Evolutionary conservation across 139 green algal genomes (phyloP), one percentile per base, ranked within the genome.

Genomic region (Gonium pectorale): DNA sequence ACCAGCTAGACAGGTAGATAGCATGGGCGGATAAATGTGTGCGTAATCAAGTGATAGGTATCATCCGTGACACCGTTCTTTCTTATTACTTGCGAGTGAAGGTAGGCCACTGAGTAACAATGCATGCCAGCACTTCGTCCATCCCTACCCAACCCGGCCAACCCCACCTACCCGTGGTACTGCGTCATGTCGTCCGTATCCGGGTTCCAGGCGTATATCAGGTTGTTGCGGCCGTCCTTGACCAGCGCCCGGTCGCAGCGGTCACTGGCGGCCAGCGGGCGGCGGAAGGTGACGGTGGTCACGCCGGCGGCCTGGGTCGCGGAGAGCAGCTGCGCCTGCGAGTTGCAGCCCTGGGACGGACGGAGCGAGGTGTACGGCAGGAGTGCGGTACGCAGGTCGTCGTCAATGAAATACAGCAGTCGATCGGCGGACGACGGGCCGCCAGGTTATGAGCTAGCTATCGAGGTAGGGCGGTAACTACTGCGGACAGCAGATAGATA

Each of bases 181-280:
- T 77, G 68, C 1, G 41, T 77, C 27, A 64, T 63, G 70, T 79
- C 70, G 27, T 35, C 24, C 5, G 35, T 81, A 54, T 51, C 37
- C 35, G 52, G 35, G 52, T 81, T 67, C 33, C 33, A 81, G 26
- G 72, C 72, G 51, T 56, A 67, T 21, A 81, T 67, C 6, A 81
- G 54, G 21, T 37, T 41, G 15, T 54, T 64, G 24, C n/a, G 22
- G 0, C 21, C 72, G 52, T 68, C 72, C 51, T 44, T 54, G 4
- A 43, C 54, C 7, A 81, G 15, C 7, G 72, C 35, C 21, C 37
- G 72, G 72, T 81, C 72, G 54, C 35, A 68, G 11, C 4, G 26
- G 52, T 81, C 72, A 0, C 52, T 35, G 33, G 72, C 72, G 9
- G 52, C 52, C 72, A 83, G 46, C 27, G 43, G 68, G 35, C 83